These are phyloP conservation scores for Pisolithus albus DNA, from an alignment of 768 basidiomycete genomes.

Conservation along the genomic window DNA sequence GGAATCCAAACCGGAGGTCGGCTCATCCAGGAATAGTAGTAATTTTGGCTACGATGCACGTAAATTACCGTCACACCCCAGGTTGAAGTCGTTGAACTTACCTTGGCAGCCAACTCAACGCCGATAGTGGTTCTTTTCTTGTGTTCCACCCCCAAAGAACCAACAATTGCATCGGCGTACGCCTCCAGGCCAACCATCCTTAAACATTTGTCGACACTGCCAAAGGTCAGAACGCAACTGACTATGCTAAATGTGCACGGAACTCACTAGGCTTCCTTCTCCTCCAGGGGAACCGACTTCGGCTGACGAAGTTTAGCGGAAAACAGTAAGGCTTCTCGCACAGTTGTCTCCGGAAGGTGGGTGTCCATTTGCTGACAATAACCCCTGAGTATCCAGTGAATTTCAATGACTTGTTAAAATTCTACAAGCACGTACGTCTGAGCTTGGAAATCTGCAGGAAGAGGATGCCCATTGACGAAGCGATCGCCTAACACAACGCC, in stretches of 20 bases:
- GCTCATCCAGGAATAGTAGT: slow-evolving; percentile 54
- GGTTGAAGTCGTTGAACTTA: slow-evolving; percentile 3
- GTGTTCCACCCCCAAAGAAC: slow-evolving; percentile 44
- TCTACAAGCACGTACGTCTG: slow-evolving; percentile 39
- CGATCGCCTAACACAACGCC: slow-evolving; percentile 47
- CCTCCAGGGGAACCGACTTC: slow-evolving; percentile 47
- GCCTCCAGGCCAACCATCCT: slow-evolving; percentile 59
- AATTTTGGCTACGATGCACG: slow-evolving; percentile 30
- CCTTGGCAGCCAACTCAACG: slow-evolving; percentile 55
- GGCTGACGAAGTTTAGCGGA: slow-evolving; percentile 80
- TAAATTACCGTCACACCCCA: background rate
- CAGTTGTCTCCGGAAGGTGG: slow-evolving; percentile 68
- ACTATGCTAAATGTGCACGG: background rate
- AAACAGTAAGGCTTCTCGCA: slow-evolving; percentile 74
- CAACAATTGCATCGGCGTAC: slow-evolving; percentile 58
- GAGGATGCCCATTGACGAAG: slow-evolving; percentile 47
- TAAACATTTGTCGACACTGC: slow-evolving; percentile 50
- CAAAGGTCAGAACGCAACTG: background rate
- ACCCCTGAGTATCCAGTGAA: slow-evolving; percentile 35
- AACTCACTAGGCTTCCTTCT: slow-evolving; percentile 76
- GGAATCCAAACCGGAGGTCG: slow-evolving; percentile 50
- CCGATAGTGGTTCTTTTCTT: slow-evolving; percentile 54
- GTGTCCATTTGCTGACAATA: slow-evolving; percentile 85
- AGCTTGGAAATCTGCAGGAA: slow-evolving; percentile 54
- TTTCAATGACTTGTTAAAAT: background rate